phyloP scores from a whole-genome alignment of 345 rosid species.

The Melaleuca quinquenervia region DNA sequence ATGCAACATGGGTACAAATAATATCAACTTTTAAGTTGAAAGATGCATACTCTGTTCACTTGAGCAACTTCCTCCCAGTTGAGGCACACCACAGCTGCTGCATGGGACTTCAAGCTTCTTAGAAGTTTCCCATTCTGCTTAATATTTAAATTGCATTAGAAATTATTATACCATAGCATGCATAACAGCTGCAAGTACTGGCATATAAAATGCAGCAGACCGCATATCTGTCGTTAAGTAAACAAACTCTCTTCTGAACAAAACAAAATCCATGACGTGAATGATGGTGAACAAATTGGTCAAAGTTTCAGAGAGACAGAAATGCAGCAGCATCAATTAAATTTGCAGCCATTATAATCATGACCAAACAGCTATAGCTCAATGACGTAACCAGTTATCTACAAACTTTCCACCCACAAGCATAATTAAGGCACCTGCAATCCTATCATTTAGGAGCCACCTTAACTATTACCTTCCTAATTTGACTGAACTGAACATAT shows the following conservation, averaged over 20 bases:
- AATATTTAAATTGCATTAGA: neutral
- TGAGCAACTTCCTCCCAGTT: slow-evolving; percentile 80
- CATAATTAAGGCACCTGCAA: neutral
- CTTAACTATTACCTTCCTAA: neutral
- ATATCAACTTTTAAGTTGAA: neutral
- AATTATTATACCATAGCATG: neutral
- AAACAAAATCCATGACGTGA: neutral
- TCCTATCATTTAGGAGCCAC: neutral
- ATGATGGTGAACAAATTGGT: neutral
- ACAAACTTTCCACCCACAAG: neutral
- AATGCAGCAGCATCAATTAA: neutral
- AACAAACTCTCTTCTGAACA: neutral
- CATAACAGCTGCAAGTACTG: neutral
- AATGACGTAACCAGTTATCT: neutral
- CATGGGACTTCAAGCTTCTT: slow-evolving; percentile 66
- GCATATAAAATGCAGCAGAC: neutral
- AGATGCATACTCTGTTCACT: neutral
- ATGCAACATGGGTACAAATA: no score
- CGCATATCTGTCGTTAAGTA: neutral
- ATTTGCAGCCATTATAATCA: neutral
- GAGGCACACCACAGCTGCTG: slow-evolving; percentile 70
- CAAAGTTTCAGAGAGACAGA: neutral
- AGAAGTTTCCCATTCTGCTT: slow-evolving; percentile 68
- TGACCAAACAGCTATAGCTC: neutral
- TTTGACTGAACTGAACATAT: neutral